These are phyloP conservation scores for Sordariomycetes sp. DNA, from an alignment of 2,329 filamentous ascomycete species.

Conservation along the genomic window DNA sequence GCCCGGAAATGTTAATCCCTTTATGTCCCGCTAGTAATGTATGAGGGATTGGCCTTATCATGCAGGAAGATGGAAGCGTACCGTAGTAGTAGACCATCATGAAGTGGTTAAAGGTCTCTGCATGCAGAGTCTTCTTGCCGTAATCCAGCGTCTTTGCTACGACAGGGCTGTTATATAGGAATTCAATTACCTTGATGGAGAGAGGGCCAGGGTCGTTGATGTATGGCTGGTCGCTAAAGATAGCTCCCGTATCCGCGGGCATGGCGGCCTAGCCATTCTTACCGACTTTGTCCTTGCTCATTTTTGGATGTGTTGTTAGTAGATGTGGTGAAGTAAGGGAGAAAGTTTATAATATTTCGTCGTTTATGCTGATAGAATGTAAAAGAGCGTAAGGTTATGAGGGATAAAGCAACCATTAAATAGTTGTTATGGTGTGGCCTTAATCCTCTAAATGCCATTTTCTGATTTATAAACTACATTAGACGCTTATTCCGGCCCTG, in stretches of 20 bases:
- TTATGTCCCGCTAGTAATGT: background rate
- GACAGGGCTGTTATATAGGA: slow-evolving; percentile 31
- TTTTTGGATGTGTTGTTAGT: background rate
- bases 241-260: slow-evolving; percentile 22
- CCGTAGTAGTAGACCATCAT: slow-evolving; percentile 60
- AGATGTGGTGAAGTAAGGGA: background rate
- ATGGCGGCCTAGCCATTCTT: slow-evolving; percentile 30
- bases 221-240: slow-evolving; percentile 24
- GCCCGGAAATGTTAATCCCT: slow-evolving; percentile 27
- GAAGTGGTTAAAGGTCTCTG: slow-evolving; percentile 53
- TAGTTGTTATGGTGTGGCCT: background rate
- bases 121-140: slow-evolving; percentile 31
- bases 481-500: background rate
- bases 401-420: background rate
- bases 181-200: slow-evolving; percentile 23
- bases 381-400: background rate
- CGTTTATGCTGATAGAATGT: background rate
- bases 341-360: background rate
- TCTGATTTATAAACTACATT: background rate
- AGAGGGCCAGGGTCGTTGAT: slow-evolving; percentile 21
- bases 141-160: slow-evolving; percentile 31
- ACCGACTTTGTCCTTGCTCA: slow-evolving; percentile 11
- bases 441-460: background rate
- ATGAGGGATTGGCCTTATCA: too few relatives aligned
- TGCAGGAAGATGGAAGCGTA: slow-evolving; percentile 12